Evolutionary conservation across 1,284 basidiomycete species (phyloP), one percentile per base, ranked within the genome.

Genomic region (Apiotrichum siamense): DNA sequence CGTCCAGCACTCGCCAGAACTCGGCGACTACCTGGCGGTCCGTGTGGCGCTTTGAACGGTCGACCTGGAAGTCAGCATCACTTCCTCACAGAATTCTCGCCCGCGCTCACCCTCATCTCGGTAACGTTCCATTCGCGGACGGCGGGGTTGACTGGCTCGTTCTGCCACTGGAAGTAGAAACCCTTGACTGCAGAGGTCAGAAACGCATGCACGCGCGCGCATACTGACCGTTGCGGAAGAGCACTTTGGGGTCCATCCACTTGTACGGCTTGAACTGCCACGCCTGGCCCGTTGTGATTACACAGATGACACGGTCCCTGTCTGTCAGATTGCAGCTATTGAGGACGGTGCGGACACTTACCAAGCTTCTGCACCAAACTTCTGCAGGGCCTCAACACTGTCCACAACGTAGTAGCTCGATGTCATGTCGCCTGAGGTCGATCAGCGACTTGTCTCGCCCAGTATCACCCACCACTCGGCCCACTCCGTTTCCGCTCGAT

Each of bases 231-330:
- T 97, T 86, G 67, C 93, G 87, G 76, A 97, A 97, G 25, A 97
- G 75, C 49, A 86, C 81, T 56, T 84, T 83, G 1, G 94, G 93
- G 62, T 97, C 91, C 45, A 80, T 84, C 93, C 93, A 97, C 69
- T 91, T 91, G 77, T 97, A 98, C 26, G 87, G 85, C 59, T 86
- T 82, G 76, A 98, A 98, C 72, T 97, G 94, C 94, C 94, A 98
- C 44, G 86, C 84, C 64, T 97, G 94, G 2, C 94, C 94, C 0
- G 91, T 97, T 2, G 94, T 97, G 80, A 97, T 86, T 12, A 98
- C 94, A 61, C 90, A 94, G 4, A 97, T 85, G 6, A 98, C 96
- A 23, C 94, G 81, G 55, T 94, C 89, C 80, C 80, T 78, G 55
- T 29, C 9, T 3, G 17, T 58, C 41, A 55, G 52, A n/a, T 12